Base-by-base conservation (phyloP, 768 basidiomycete genomes). In the Auricularia heimuer region DNA sequence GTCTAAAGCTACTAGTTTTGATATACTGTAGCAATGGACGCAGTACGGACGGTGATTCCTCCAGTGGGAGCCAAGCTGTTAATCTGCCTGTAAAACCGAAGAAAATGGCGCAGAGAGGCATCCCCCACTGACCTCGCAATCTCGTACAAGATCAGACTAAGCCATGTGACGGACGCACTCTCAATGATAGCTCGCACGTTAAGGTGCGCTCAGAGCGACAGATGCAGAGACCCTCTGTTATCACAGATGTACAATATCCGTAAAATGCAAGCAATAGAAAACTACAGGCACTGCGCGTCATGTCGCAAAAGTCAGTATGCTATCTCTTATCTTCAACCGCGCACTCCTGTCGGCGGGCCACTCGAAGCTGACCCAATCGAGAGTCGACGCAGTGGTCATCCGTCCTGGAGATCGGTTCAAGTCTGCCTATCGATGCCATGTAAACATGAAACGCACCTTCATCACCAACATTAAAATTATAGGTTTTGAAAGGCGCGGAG, bases 301-400 rank as follows among this genome's bases (percentile, higher is more conserved):
- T n/a, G 93, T 94, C 69, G 89, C 92, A 73, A 98, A 97, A 2
- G 92, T 92, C 68, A 98, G 75, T 11, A 85, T 83, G 69, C 83
- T 90, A 60, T 94, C 90, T 3, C 89, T 83, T 68, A 98, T 94
- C 66, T 81, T 85, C 21, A 98, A 77, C 67, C 86, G 85, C 14
- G 95, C 94, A 65, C 85, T 93, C 11, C 95, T 83, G 64, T 92
- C 89, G 0, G 85, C 85, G 0, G 85, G 77, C 96, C 96, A 98
- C 64, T 92, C 90, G 63, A 98, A 89, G 7, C 77, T 79, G 34
- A 98, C 83, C 69, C 85, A 79, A 63, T 88, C 86, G 66, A 95
- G 76, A 1, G 85, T 87, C 8, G 83, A 86, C 4, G 85, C 85
- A 2, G 81, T 75, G 6, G 80, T 81, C 79, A 88, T 81, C 21